Base-by-base conservation (phyloP, 352 stramenopile species). In the Globisporangium emineosum region DNA sequence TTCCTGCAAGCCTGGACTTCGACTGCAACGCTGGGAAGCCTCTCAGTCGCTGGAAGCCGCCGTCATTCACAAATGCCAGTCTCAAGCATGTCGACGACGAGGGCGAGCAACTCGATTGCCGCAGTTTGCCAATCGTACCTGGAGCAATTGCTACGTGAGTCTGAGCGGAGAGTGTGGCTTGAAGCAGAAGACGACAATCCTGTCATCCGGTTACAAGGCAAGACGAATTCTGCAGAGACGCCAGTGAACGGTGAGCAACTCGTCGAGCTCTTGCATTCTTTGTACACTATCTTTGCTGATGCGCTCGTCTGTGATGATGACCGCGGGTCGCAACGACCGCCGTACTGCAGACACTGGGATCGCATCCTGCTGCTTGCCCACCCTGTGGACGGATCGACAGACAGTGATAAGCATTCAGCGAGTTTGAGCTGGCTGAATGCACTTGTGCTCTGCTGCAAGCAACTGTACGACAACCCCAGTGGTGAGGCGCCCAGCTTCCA, bases 201-300 rank as follows among this genome's bases (percentile, higher is more conserved):
- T 35, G 25, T 7, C 15, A 0, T 17, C 13, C 35, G 25, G 13
- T 56, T 30, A 15, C 25, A 56, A 56, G 15, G 10, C 15, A n/a
- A 40, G 17, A 42, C 12, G 15, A 23, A 6, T 3, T n/a, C n/a
- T n/a, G 13, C 49, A n/a, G 4, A 58, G 52, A 32, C 33, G 10
- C 4, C 45, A 52, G 33, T n/a, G n/a, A 45, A 57, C 32, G 57
- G 64, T 57, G 56, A 35, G 49, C 64, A 60, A 12, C 64, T 69
- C 37, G 30, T 43, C 17, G 45, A 37, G 49, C 57, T 65, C 49
- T 45, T 64, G 52, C 49, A 69, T 60, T 49, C 57, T 33, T 49
- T 69, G 8, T 64, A 61, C 40, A 56, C 50, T 13, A 35, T 69
- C 27, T 69, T 64, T 69, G 51, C 37, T 35, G 45, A 60, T 30